Evolutionary conservation across 73 alveolate genomes (phyloP).

Genomic region (Paramecium biaurelia): DNA sequence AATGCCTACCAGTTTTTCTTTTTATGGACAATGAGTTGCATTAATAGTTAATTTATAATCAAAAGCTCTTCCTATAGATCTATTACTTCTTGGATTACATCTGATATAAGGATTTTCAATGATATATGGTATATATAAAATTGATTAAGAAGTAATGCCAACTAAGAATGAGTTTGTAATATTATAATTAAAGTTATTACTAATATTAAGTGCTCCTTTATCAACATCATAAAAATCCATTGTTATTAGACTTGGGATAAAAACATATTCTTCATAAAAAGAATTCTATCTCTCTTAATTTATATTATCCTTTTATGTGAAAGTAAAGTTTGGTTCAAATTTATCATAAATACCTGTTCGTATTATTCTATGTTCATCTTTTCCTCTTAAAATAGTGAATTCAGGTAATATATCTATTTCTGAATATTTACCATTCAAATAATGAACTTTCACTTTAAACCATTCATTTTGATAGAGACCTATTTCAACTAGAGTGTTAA

Average conservation of each 20-base stretch:
- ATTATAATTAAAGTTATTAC: neutral
- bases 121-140: neutral
- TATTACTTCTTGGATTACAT: neutral
- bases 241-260: neutral
- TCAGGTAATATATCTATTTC: constrained; percentile 22
- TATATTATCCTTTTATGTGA: neutral
- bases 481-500: neutral
- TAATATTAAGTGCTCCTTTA: neutral
- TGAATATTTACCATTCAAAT: neutral
- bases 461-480: neutral
- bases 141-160: neutral
- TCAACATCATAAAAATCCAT: neutral
- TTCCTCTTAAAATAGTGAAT: constrained; percentile 7
- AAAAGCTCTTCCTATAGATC: neutral
- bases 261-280: constrained; percentile 15
- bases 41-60: neutral
- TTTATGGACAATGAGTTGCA: constrained; percentile 11
- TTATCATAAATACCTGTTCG: constrained; percentile 27
- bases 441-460: constrained; percentile 28
- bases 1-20: neutral
- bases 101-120: neutral
- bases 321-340: neutral
- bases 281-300: neutral
- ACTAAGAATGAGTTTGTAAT: neutral
- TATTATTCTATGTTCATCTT: constrained; percentile 46